Conservation (phyloP, 2,329 filamentous ascomycete genomes). For the Tothia fuscella region DNA sequence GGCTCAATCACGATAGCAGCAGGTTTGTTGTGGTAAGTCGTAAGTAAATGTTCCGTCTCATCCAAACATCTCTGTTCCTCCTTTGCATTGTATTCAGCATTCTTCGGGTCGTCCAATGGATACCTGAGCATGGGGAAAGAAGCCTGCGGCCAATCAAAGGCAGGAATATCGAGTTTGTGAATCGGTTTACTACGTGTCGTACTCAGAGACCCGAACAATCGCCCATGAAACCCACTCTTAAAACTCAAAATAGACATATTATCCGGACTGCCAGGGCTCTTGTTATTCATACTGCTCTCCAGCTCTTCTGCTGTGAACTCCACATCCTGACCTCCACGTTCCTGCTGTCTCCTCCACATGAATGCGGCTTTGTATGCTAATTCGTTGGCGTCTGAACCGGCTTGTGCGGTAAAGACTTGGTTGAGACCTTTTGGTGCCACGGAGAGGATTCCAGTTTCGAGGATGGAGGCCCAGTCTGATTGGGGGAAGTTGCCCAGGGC, state of each 20-base stretch:
- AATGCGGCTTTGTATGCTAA: constrained; percentile 92
- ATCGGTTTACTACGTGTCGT: constrained; percentile 88
- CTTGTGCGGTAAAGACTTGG: constrained; percentile 84
- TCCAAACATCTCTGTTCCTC: constrained; percentile 72
- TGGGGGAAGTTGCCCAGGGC: constrained; percentile 86
- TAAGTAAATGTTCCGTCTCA: constrained; percentile 73
- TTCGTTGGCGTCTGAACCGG: constrained; percentile 88
- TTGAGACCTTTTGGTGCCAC: constrained; percentile 72
- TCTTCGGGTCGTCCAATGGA: constrained; percentile 55
- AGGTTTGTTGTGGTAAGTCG: constrained; percentile 65
- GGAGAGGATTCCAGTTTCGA: constrained; percentile 68
- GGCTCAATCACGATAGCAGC: constrained; percentile 79
- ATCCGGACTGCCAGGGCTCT: constrained; percentile 63
- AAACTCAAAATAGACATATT: constrained; percentile 85
- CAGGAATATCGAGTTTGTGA: constrained; percentile 89
- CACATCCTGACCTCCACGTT: constrained; percentile 64
- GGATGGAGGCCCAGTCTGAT: constrained; percentile 67
- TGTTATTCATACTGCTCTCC: constrained; percentile 64
- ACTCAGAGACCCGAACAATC: constrained; percentile 75
- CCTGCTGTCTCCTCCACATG: constrained; percentile 74
- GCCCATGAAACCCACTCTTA: constrained; percentile 80
- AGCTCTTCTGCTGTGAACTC: constrained; percentile 75
- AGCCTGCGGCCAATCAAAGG: constrained; percentile 90
- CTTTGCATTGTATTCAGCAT: constrained; percentile 66
- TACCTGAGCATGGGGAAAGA: constrained; percentile 80